Evolutionary conservation across 108 stramenopile species (phyloP), one percentile per base, ranked within the genome.

Genomic region (Chaetoceros tenuissimus): DNA sequence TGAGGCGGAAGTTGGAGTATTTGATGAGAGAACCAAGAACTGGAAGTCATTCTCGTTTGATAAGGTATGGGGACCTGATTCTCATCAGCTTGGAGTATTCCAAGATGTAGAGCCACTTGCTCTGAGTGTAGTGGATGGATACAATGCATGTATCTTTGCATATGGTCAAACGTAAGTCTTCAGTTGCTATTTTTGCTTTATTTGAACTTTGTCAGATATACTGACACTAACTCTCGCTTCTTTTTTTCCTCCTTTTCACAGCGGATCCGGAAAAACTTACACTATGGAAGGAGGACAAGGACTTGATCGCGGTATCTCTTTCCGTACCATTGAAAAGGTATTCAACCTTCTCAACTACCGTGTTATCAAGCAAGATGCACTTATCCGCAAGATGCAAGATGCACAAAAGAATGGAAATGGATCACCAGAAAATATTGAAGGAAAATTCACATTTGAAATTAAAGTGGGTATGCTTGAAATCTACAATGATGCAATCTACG

Each of bases 121-220:
- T 0, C 69, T 94, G 29, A 85, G 80, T 63, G 97, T 96, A 1
- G 81, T 97, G 55, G 96, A 99, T 72, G 98, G 98, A 40, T 99
- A 84, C 79, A 98, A 97, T 68, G 94, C 94, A 13, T 99, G 97
- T 68, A 97, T 99, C 50, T 99, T 99, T 66, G 98, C 98, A n/a
- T 98, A 98, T 55, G 98, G 96, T 7, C 96, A 97, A 68, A 96
- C 91, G 27, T 63, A 64, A 66, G 64, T 69, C 0, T 3, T 16
- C 17, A 31, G 24, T 71, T 18, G 31, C 24, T 53, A 54, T 17
- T 2, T 44, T 1, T 3, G 2, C 51, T 51, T 22, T 55, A 31
- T 20, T 45, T 49, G 28, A 34, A 49, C 31, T 18, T 50, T 20
- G 24, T 16, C 16, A 18, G 19, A 51, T 25, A 53, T 23, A 16